Percentiles rank a stretch among this genome's conserved stretches.
Evolutionary conservation across 768 basidiomycete species (phyloP).

Genomic region (Boletus sp.): DNA sequence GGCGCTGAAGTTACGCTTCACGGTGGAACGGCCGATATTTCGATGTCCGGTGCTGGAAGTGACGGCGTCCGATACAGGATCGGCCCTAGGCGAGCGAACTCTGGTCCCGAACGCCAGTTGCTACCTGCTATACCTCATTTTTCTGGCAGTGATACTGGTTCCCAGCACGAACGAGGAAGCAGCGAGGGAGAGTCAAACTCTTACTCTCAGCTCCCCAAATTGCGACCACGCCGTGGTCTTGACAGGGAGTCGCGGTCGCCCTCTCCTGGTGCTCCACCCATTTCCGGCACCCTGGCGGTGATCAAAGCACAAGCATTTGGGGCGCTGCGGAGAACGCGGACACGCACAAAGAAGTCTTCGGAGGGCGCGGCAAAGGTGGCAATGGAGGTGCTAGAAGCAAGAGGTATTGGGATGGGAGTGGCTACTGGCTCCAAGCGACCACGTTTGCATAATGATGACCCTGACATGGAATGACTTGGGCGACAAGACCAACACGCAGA

Average conservation of each 20-base stretch:
- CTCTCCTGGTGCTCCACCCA: slow-evolving; percentile 44
- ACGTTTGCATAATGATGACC: slow-evolving; percentile 54
- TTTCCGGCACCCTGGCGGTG: slow-evolving; percentile 83
- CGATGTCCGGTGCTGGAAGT: slow-evolving; percentile 47
- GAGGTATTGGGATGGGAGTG: slow-evolving; percentile 63
- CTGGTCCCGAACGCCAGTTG: slow-evolving; percentile 47
- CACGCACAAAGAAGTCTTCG: slow-evolving; percentile 67
- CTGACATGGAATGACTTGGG: slow-evolving; percentile 35
- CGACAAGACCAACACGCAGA: slow-evolving; percentile 14
- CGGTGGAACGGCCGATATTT: slow-evolving; percentile 72
- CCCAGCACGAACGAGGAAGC: slow-evolving; percentile 52
- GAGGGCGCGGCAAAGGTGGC: slow-evolving; percentile 73
- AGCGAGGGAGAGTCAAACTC: slow-evolving; percentile 53
- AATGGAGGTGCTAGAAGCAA: slow-evolving; percentile 77
- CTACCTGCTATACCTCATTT: slow-evolving; percentile 49
- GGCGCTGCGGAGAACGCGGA: slow-evolving; percentile 74
- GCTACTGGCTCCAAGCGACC: slow-evolving; percentile 38
- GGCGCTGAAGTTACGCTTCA: slow-evolving; percentile 67
- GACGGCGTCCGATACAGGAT: slow-evolving; percentile 65
- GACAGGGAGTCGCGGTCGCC: slow-evolving; percentile 48
- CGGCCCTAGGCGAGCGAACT: slow-evolving; percentile 46
- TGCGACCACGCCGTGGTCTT: slow-evolving; percentile 48
- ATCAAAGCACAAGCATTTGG: slow-evolving; percentile 92
- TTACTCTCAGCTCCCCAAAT: slow-evolving; percentile 40
- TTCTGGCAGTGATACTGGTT: slow-evolving; percentile 49